Evolutionary conservation across 2,329 filamentous ascomycete species (phyloP), one percentile per base, ranked within the genome.

Genomic region (Ophiostoma pallidulum): DNA sequence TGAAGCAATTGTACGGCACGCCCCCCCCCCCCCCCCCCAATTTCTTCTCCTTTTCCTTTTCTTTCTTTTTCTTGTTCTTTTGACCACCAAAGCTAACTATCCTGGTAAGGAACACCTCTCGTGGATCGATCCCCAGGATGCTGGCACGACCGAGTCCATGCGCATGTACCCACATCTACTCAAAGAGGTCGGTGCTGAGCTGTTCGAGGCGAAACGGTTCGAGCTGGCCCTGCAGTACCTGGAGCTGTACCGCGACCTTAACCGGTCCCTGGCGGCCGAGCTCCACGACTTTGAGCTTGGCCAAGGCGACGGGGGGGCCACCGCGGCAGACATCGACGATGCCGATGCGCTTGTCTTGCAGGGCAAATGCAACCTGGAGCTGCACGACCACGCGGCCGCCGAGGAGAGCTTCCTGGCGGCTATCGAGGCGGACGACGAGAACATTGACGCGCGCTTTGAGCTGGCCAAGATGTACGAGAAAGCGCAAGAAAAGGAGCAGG

Each of bases 401-500:
- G 83, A 91, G 58, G 80, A 85, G 53, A 85, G 80, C 59, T 92
- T 90, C 57, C 74, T 87, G 20, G 78, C 78, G 2, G 79, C 90
- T 10, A 79, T 88, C 32, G 78, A 87, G 44, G 74, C 80, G 50
- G 84, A 94, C 53, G 70, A 80, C 38, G 71, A 78, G 35, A 81
- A 84, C 49, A 80, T 91, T 41, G 82, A 89, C 52, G 86, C 87
- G 33, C 82, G 87, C 33, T 79, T 86, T 26, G 79, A 87, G 57
- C 71, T 96, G 9, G 87, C 87, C 12, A 89, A 85, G 57, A 78
- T 96, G 63, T 95, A 94, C 59, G 87, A 94, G 61, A 79, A 75
- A 53, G 75, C 76, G 38, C 81, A 81, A 53, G 78, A 83, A 65
- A 80, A 77, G 19, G 84, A 89, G 57, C 80, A 87, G 58, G 89